phyloP scores from a whole-genome alignment of 2,329 filamentous ascomycete genomes.

The Pseudocercospora pini-densiflorae region DNA sequence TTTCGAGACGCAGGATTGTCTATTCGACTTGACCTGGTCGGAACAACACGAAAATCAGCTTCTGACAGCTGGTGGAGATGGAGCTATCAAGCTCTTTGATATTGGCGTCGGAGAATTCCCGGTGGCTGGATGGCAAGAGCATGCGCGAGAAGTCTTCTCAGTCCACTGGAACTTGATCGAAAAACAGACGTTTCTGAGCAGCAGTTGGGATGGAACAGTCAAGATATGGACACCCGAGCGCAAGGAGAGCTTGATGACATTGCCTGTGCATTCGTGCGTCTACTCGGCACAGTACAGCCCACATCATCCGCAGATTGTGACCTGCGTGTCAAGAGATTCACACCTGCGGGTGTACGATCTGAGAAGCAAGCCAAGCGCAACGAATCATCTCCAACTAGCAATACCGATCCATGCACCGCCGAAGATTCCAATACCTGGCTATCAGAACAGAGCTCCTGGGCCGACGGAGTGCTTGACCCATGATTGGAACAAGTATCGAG shows the following conservation, averaged over 20 bases:
- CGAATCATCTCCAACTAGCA: constrained; percentile 82
- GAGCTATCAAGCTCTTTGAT: constrained; percentile 93
- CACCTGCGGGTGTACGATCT: constrained; percentile 91
- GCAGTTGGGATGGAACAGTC: constrained; percentile 94
- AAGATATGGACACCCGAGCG: constrained; percentile 89
- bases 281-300: constrained; percentile 93
- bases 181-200: constrained; percentile 89
- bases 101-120: constrained; percentile 80
- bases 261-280: constrained; percentile 91
- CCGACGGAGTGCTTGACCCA: constrained; percentile 88
- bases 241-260: constrained; percentile 71
- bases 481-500: constrained; percentile 98
- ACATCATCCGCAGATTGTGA: constrained; percentile 82
- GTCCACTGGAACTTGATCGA: constrained; percentile 90
- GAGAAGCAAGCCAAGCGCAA: constrained; percentile 79
- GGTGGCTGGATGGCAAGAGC: constrained; percentile 89
- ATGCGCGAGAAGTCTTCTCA: constrained; percentile 89
- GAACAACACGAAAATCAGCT: constrained; percentile 97
- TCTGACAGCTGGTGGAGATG: constrained; percentile 86
- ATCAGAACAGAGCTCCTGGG: constrained; percentile 49
- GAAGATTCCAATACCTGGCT: constrained; percentile 53
- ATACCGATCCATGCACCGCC: constrained; percentile 80
- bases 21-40: constrained; percentile 95
- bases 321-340: constrained; percentile 86
- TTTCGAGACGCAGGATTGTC: constrained; percentile 95